A percentile compares a stretch with the other conserved stretches of the same genome.
Evolutionary conservation across 371 early-diverging fungal species (phyloP).

Genomic region (Parasitella parasitica): DNA sequence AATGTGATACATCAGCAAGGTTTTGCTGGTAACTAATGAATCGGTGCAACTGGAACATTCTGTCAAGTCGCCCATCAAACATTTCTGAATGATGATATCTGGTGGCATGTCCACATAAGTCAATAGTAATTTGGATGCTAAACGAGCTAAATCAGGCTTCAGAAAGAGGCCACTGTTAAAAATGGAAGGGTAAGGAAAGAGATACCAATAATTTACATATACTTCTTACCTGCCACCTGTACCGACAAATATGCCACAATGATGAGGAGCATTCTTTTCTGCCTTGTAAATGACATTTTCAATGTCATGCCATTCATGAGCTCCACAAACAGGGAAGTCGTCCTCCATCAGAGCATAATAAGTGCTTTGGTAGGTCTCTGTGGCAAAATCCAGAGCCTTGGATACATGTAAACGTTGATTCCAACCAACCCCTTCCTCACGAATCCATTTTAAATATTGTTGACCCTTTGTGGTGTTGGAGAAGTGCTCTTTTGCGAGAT

Average conservation of each 20-base stretch:
- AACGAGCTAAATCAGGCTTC: conserved; percentile 34
- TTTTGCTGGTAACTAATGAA: conserved; percentile 43
- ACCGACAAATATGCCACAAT: conserved; percentile 53
- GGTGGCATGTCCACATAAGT: conserved; percentile 30
- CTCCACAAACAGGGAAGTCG: conserved; percentile 50
- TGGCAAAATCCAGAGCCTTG: conserved; percentile 41
- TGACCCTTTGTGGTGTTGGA: conserved; percentile 46
- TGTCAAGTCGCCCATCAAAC: conserved; percentile 41
- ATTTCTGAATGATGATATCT: conserved; percentile 48
- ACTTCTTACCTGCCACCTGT: conserved; percentile 47
- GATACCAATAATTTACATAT: neutral
- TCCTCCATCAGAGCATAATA: conserved; percentile 50
- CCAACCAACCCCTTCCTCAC: conserved; percentile 47
- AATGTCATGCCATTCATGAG: conserved; percentile 40
- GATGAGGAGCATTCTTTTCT: conserved; percentile 28
- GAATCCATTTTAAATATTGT: conserved; percentile 55
- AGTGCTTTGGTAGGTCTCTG: conserved; percentile 22
- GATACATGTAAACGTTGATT: conserved; percentile 62
- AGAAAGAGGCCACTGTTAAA: conserved; percentile 36
- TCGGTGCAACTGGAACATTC: conserved; percentile 31
- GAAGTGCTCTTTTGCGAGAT: conserved; percentile 39
- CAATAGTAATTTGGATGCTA: conserved; percentile 32
- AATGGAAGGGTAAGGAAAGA: neutral
- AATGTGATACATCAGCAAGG: conserved; percentile 44
- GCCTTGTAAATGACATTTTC: conserved; percentile 43